Evolutionary conservation across 2,329 filamentous ascomycete genomes (phyloP), one percentile per base, ranked within the genome.

Genomic region (Exserohilum rostratum): DNA sequence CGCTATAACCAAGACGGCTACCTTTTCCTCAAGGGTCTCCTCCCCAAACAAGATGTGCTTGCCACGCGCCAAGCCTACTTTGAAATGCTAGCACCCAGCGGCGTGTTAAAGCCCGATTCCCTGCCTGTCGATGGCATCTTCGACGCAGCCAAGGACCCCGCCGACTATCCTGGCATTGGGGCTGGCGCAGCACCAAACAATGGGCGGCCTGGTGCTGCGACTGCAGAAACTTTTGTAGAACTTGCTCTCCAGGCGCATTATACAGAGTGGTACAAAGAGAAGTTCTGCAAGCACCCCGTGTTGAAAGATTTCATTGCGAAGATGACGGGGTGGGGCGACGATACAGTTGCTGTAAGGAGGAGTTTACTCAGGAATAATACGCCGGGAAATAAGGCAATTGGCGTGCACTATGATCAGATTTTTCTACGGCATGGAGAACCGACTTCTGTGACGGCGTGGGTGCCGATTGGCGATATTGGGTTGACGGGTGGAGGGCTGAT

Each of bases 351-450:
- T 5, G 71, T 84, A 3, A 71, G 77, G 6, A 72, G 84, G 29
- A 83, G 82, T 1, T 66, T 86, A 10, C 66, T 86, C 47, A 72
- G 84, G 33, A 85, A 85, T 58, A 85, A 85, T 59, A 82, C 80
- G 0, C 84, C 84, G 0, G 78, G 78, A 0, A 84, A 82, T 44
- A 82, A 83, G 58, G 82, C 83, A 0, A 85, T 85, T 55, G 83
- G 83, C 0, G 83, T 86, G 3, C 84, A 86, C 56, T 86, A 86
- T 60, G 83, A 86, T 61, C 83, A 86, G 69, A 84, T 82, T 18
- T 86, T 85, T 61, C 67, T 86, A 43, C 68, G 83, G 1, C 67
- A 84, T 62, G 84, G 83, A 1, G 82, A 84, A 45, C 78, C 81
- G 1, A 83, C 82, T 0, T 79, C 77, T 27, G 71, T 85, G 0